Evolutionary conservation across 345 rosid genomes (phyloP), one percentile per base, ranked within the genome.

Genomic region (Citrus hindsii): DNA sequence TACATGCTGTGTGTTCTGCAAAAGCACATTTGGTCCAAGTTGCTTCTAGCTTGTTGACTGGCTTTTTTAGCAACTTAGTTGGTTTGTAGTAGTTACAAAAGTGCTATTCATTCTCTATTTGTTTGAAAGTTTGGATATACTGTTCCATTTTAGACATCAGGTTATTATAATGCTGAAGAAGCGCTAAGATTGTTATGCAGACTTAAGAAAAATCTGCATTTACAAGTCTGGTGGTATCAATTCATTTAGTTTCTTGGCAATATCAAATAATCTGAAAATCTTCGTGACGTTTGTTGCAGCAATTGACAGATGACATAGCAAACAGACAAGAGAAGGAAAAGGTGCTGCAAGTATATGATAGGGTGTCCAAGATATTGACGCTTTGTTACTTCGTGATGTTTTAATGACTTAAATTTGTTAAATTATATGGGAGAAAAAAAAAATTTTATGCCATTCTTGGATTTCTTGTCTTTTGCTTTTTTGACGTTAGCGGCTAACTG

Each of bases 31-130:
- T 38, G 55, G 46, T 63, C 64, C 58, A 38, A 55, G 68, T 76
- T 16, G 35, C 32, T 60, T 65, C 69, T 56, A 73, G 37, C 38
- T 77, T 67, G 30, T 18, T 62, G 62, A 58, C 59, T 80, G 51
- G 51, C 66, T 61, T 4, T 51, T 75, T 70, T 32, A 65, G 70
- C 67, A 24, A 72, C 35, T 60, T n/a, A 73, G 19, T 48, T 40
- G 48, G 62, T 60, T 64, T 33, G 74, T 32, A 13, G 73, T 78
- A 78, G 35, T 73, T 59, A 51, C 48, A 67, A 18, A 66, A 24
- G 76, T 48, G 14, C 42, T 19, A n/a, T 61, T n/a, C 73, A 60
- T 69, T 67, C 71, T 78, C 71, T 74, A 32, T 78, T 63, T 33
- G 28, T 67, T 70, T 61, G 27, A 40, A 74, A 78, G 66, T 70